Percentiles rank a stretch among this genome's conserved stretches.
Conservation (phyloP, 768 basidiomycete genomes). For the Lentinula raphanica region DNA sequence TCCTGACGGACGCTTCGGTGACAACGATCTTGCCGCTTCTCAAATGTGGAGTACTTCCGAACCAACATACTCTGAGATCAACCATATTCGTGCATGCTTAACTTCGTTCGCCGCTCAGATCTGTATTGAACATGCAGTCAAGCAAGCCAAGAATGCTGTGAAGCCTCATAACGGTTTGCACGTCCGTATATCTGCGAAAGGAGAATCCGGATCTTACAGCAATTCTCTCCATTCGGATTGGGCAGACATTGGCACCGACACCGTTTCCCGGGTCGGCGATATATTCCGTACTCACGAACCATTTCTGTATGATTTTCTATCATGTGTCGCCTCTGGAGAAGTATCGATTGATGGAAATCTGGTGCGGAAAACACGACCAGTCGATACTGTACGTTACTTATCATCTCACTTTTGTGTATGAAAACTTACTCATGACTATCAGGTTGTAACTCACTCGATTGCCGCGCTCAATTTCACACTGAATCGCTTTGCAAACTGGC, state of each 20-base stretch:
- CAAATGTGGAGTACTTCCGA: constrained; percentile 10
- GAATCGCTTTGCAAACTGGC: constrained; percentile 14
- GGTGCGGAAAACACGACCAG: neutral
- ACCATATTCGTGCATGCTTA: constrained; percentile 19
- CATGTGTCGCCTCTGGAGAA: neutral
- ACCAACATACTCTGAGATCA: constrained; percentile 14
- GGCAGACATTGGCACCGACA: constrained; percentile 2
- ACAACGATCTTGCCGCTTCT: neutral
- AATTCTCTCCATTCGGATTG: constrained; percentile 8
- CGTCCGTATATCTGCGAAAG: constrained; percentile 7
- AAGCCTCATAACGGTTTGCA: constrained; percentile 16
- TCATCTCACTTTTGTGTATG: neutral
- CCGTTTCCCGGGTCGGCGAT: neutral
- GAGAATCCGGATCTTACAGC: constrained; percentile 2
- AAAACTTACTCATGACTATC: neutral
- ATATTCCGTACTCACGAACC: neutral
- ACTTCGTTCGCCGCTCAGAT: constrained; percentile 25
- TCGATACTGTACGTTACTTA: neutral
- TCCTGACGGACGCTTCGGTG: constrained; percentile 3
- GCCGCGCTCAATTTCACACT: constrained; percentile 9
- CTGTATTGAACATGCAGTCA: constrained; percentile 12
- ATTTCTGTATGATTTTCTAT: neutral
- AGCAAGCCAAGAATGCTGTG: constrained; percentile 19
- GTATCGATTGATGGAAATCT: neutral
- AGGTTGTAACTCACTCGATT: constrained; percentile 14